These are phyloP conservation scores for Fusarium circinatum DNA, from an alignment of 2,329 filamentous ascomycete genomes.

Conservation along the genomic window DNA sequence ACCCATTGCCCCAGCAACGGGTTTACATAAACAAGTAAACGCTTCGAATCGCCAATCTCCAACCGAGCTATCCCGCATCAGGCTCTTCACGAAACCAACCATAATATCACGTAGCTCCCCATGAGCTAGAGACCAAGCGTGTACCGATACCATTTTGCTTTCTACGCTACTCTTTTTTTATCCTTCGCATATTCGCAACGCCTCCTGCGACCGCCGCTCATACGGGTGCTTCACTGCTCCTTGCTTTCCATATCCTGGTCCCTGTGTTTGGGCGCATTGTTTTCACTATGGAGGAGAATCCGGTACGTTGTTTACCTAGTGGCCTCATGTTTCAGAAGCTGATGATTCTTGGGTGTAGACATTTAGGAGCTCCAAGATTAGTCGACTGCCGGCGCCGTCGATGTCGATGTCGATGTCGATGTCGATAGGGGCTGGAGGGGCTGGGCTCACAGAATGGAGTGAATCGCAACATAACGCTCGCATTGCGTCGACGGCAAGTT, in stretches of 20 bases:
- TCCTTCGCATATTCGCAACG: constrained; percentile 33
- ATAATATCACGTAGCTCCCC: constrained; percentile 40
- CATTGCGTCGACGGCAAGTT: constrained; percentile 54
- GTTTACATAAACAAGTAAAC: constrained; percentile 40
- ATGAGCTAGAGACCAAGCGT: constrained; percentile 18
- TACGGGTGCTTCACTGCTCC: constrained; percentile 50
- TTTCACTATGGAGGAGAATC: constrained; percentile 49
- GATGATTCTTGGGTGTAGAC: constrained; percentile 32
- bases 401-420: constrained; percentile 15
- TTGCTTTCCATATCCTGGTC: constrained; percentile 48
- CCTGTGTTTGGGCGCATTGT: constrained; percentile 34
- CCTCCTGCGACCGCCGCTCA: constrained; percentile 38
- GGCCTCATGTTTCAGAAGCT: not conserved
- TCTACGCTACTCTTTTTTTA: constrained; percentile 2
- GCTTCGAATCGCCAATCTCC: constrained; percentile 41
- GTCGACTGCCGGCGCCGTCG: constrained; percentile 47
- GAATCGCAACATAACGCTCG: constrained; percentile 71
- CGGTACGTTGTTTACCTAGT: constrained; percentile 37
- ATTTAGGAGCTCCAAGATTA: constrained; percentile 46
- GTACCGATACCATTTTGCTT: constrained; percentile 11
- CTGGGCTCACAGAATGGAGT: constrained; percentile 63
- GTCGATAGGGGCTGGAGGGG: constrained; percentile 45
- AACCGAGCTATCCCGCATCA: constrained; percentile 38
- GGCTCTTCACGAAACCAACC: constrained; percentile 33
- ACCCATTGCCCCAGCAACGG: constrained; percentile 33